Evolutionary conservation across 495 filamentous ascomycete genomes (phyloP).

Genomic region (Xylaria telfairii): DNA sequence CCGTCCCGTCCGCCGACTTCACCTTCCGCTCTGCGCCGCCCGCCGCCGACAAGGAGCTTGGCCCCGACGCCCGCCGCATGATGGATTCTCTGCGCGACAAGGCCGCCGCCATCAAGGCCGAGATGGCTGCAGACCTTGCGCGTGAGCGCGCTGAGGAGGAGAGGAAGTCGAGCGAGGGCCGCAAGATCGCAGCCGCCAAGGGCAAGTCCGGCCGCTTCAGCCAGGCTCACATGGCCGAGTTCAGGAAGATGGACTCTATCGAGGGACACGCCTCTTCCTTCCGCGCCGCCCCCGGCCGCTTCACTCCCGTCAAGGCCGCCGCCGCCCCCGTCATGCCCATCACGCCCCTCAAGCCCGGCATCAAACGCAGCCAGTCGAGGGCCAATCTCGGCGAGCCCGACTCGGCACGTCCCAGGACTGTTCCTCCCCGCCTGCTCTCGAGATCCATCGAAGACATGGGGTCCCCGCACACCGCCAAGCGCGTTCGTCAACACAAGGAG

Average conservation of each 20-base stretch:
- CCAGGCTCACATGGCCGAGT: slow-evolving; percentile 80
- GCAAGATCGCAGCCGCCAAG: slow-evolving; percentile 79
- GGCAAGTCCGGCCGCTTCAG: slow-evolving; percentile 80
- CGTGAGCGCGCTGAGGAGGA: slow-evolving; percentile 53
- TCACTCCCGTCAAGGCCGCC: slow-evolving; percentile 58
- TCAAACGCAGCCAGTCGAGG: slow-evolving; percentile 80
- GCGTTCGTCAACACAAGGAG: slow-evolving; percentile 62
- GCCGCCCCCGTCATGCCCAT: slow-evolving; percentile 75
- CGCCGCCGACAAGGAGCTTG: slow-evolving; percentile 63
- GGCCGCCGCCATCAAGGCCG: slow-evolving; percentile 68
- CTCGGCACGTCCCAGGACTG: slow-evolving; percentile 45
- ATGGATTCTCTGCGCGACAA: slow-evolving; percentile 79
- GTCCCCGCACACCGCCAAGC: slow-evolving; percentile 62
- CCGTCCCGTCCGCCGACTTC: slow-evolving; percentile 65
- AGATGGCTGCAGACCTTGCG: slow-evolving; percentile 63
- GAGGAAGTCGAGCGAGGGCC: slow-evolving; percentile 49
- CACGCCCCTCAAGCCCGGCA: slow-evolving; percentile 58
- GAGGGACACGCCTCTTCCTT: slow-evolving; percentile 81
- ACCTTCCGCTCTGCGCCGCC: slow-evolving; percentile 72
- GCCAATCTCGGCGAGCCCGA: slow-evolving; percentile 68
- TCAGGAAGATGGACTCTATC: slow-evolving; percentile 97
- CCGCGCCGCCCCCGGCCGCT: slow-evolving; percentile 65
- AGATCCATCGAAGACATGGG: slow-evolving; percentile 32
- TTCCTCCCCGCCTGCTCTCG: slow-evolving; percentile 27
- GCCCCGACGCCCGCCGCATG: slow-evolving; percentile 73